Base-by-base conservation (phyloP, 129 eudicot genomes). In the Silybum marianum region DNA sequence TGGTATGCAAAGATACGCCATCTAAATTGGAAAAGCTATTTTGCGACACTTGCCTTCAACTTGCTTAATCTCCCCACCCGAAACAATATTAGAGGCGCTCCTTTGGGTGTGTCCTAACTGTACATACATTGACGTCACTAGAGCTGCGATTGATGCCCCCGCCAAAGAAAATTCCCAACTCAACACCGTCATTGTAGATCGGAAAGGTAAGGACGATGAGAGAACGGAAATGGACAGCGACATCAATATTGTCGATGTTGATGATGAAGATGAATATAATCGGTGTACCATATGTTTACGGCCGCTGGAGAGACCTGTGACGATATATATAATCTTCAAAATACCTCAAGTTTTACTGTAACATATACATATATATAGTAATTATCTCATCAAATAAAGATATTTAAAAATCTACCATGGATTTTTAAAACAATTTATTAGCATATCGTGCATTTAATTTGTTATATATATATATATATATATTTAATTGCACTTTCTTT, bases 61-160 rank as follows among this genome's bases (percentile, higher is more conserved):
- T 1, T 90, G 93, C 78, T 80, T 90, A 7, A 12, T 73, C 39
- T 9, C 13, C 19, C 44, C 71, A 1, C 90, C 81, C 25, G 54
- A 80, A 77, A 87, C 89, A 82, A 82, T 90, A 48, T 82, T 77
- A 14, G 75, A 78, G 14, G 21, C 83, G 3, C 39, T 79, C 39
- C 38, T 6, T 89, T 28, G 93, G 93, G 86, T 79, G 46, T 89
- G 93, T 38, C 93, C 93, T 18, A 86, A 89, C 73, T 87, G 90
- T 54, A 36, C 62, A 1, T 7, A 7, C 7, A 74, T 42, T 32
- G 36, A 28, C 3, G 30, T 28, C 30, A 3, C 30, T 24, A 76
- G 62, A 28, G 3, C 30, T 28, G 30, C 3, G 2, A 28, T 3
- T 28, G 30, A 28, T 28, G 30, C 30, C 3, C 30, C 30, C 3